phyloP scores from a whole-genome alignment of 1,139 yeast genomes.

The Kluyveromyces sp. region DNA sequence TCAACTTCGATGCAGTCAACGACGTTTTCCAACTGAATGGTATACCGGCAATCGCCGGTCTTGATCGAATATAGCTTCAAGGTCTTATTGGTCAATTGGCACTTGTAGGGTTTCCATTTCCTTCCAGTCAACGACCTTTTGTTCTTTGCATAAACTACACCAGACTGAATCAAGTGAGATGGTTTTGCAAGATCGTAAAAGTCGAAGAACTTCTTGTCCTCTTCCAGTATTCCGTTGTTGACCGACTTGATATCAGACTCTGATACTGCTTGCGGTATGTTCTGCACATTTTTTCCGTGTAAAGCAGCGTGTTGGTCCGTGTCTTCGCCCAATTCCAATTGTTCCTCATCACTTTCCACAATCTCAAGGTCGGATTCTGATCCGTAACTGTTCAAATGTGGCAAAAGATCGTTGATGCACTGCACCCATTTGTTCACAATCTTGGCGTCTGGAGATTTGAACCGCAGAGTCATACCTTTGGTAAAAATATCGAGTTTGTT shows the following conservation, averaged over 20 bases:
- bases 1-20: slow-evolving; percentile 22
- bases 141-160: slow-evolving; percentile 16
- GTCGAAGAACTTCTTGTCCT: slow-evolving; percentile 18
- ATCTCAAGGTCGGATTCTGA: slow-evolving; percentile 6
- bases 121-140: slow-evolving; percentile 18
- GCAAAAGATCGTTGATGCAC: slow-evolving; percentile 4
- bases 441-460: slow-evolving; percentile 11
- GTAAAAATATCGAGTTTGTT: slow-evolving; percentile 16
- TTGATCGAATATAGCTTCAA: slow-evolving; percentile 17
- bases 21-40: slow-evolving; percentile 15
- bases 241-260: slow-evolving; percentile 2
- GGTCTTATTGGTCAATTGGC: slow-evolving; percentile 15
- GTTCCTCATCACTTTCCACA: slow-evolving; percentile 11
- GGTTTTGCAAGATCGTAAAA: slow-evolving; percentile 15
- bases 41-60: slow-evolving; percentile 13
- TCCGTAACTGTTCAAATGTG: slow-evolving; percentile 6
- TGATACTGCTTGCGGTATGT: background rate
- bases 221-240: slow-evolving; percentile 13
- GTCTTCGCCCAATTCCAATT: slow-evolving; percentile 7
- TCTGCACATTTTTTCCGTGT: background rate
- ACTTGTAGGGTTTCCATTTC: slow-evolving; percentile 21
- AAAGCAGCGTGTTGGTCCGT: slow-evolving; percentile 12
- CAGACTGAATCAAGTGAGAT: slow-evolving; percentile 15
- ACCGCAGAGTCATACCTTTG: slow-evolving; percentile 16
- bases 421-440: slow-evolving; percentile 13